Percentiles rank a stretch among this genome's conserved stretches.
phyloP scores from a whole-genome alignment of 768 basidiomycete species.

The Suillus spraguei region DNA sequence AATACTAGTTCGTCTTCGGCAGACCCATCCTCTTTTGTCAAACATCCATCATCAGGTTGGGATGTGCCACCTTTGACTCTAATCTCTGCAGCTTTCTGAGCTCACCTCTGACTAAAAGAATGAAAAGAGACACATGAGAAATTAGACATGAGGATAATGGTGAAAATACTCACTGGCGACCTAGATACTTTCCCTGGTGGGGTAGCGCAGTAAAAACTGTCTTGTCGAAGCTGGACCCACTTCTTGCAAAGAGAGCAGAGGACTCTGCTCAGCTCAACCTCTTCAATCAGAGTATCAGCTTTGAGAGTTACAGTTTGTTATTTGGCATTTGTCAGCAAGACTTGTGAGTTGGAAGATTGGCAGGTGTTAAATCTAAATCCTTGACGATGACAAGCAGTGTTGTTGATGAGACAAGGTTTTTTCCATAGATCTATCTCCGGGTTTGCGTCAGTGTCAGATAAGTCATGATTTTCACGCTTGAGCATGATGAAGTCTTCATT shows the following conservation, averaged over 20 bases:
- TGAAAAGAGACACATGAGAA: slow-evolving; percentile 11
- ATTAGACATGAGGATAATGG: background rate
- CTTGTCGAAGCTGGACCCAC: slow-evolving; percentile 83
- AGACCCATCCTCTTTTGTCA: slow-evolving; percentile 33
- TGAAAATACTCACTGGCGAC: slow-evolving; percentile 56
- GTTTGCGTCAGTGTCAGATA: no score
- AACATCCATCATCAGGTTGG: slow-evolving; percentile 29
- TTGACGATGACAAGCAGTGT: no score
- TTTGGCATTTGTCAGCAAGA: slow-evolving; percentile 76
- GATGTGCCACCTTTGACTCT: slow-evolving; percentile 38
- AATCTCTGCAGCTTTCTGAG: slow-evolving; percentile 52
- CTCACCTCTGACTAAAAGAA: slow-evolving; percentile 52
- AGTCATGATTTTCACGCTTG: no score
- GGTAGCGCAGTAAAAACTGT: slow-evolving; percentile 76
- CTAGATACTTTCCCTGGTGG: slow-evolving; percentile 74
- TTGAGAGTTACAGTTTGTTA: slow-evolving; percentile 70
- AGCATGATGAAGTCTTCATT: no score
- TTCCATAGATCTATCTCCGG: no score
- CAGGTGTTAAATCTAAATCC: slow-evolving; percentile 61
- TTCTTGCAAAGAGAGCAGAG: slow-evolving; percentile 77
- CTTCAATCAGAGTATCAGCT: slow-evolving; percentile 61
- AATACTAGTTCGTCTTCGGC: slow-evolving; percentile 38
- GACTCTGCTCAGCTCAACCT: slow-evolving; percentile 73
- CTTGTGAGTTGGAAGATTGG: slow-evolving; percentile 60
- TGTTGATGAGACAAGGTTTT: no score